Evolutionary conservation across 352 stramenopile species (phyloP), one percentile per base, ranked within the genome.

Genomic region (Pythium dissotocum): DNA sequence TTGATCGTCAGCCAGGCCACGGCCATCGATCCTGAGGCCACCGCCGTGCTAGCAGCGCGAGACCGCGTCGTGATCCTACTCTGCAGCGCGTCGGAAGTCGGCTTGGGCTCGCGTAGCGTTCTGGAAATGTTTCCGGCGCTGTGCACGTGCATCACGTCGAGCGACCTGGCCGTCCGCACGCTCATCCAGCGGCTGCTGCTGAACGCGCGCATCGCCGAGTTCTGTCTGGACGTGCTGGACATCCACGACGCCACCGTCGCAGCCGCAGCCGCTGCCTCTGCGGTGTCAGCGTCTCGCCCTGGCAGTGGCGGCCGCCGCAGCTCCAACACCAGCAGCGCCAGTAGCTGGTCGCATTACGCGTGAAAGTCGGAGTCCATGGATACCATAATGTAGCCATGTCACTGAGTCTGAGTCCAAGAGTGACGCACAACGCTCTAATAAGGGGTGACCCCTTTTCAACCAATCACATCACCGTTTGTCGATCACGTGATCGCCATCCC

Each of bases 71-170:
- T 93, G 32, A 78, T 91, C 40, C 65, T 95, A 9, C 74, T 95
- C 21, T 80, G 60, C 42, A 93, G 73, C 52, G 71, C 77, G 13
- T 67, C 76, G 6, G 83, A 91, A 58, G 80, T 86, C 4, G 76
- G 77, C 0, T 66, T 94, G 67, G 76, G 72, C 13, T 74, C 84
- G 26, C 81, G 73, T 10, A 84, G 77, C 60, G 67, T 94, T 26
- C 70, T 94, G 40, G 82, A 87, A 55, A 80, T 95, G 77, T 95
- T 91, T 66, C 77, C 81, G 3, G 73, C 85, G 30, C 69, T 95
- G n/a, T 95, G 88, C 48, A 74, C 69, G 21, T 93, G 85, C 71
- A 95, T 95, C 59, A 83, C 81, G 51, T 93, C 83, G 28, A 70
- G 72, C 14, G 77, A 90, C 53, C 61, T 80, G 16, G 77, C 90